Evolutionary conservation across 768 basidiomycete species (phyloP), one percentile per base, ranked within the genome.

Genomic region (Coprinopsis cinerea): DNA sequence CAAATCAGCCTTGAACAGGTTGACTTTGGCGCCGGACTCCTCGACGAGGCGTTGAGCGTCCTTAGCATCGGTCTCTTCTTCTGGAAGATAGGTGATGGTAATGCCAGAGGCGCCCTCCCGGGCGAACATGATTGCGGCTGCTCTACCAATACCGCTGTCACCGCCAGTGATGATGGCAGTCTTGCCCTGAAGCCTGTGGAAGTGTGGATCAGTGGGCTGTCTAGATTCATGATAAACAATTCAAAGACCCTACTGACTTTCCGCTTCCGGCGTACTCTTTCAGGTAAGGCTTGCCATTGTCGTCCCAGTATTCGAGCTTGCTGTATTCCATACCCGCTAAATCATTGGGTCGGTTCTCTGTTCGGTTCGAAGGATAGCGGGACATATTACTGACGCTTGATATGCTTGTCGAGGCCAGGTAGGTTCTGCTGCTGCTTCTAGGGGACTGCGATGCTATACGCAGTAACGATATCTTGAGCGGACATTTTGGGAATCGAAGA

Each of bases 41-140:
- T 78, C 69, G 26, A 67, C 56, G 59, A 81, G 69, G 27, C 67
- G 66, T 58, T 80, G 77, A 11, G 73, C 72, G 41, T 69, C 66
- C 45, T 78, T 67, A 1, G 78, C 78, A 54, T 83, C 81, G 39
- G 72, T 65, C 52, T 74, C 66, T 59, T 83, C 83, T 53, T 78
- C 67, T 1, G 77, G 73, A 1, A 83, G 71, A 61, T 81, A 74
- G 6, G 76, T 67, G 46, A 78, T 70, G 4, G 78, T 76, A 48
- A 81, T 70, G 42, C 75, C 77, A 4, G 72, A 63, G 47, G 51
- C 53, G n/a, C 77, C 79, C 56, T 81, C 75, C 14, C 73, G 69
- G 1, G 76, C 75, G 59, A 77, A 80, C 55, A 75, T 64, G 37
- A 75, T 69, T 2, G 77, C 74, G 2, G 72, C 71, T 2, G 74